phyloP scores from a whole-genome alignment of 164 flowering plant genomes.

The Litsea cubeba region DNA sequence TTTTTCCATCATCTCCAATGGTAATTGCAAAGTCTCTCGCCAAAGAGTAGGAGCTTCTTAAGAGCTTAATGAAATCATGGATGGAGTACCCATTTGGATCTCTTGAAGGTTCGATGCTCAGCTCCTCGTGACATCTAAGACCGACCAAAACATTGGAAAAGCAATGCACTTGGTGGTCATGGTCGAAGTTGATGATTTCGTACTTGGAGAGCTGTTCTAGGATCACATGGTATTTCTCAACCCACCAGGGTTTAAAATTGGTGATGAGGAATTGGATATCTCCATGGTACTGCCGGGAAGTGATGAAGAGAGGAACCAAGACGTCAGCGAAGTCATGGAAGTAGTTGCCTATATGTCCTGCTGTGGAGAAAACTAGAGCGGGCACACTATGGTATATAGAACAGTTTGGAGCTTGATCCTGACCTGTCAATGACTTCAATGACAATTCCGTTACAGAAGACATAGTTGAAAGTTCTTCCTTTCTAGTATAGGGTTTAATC shows the following conservation, averaged over 20 bases:
- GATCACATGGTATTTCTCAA: slow-evolving; percentile 12
- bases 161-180: slow-evolving; percentile 17
- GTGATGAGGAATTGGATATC: slow-evolving; percentile 25
- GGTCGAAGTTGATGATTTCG: slow-evolving; percentile 19
- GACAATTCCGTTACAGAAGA: slow-evolving; percentile 20
- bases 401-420: slow-evolving; percentile 10
- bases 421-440: slow-evolving; percentile 8
- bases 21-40: slow-evolving; percentile 5
- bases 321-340: slow-evolving; percentile 30
- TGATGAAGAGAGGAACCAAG: slow-evolving; percentile 26
- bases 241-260: slow-evolving; percentile 15
- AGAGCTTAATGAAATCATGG: slow-evolving; percentile 17
- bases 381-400: too few species aligned
- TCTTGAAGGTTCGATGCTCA: slow-evolving; percentile 16
- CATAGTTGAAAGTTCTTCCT: slow-evolving; percentile 34
- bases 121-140: slow-evolving; percentile 15
- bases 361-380: slow-evolving; percentile 25
- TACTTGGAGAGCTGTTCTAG: slow-evolving; percentile 17
- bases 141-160: slow-evolving; percentile 25
- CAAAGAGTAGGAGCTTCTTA: slow-evolving; percentile 20
- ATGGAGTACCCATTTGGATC: slow-evolving; percentile 12
- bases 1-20: background rate
- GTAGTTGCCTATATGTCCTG: slow-evolving; percentile 22
- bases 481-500: slow-evolving; percentile 58
- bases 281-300: slow-evolving; percentile 18